phyloP scores from a whole-genome alignment of 2,329 filamentous ascomycete genomes.

The Alternaria rosae region DNA sequence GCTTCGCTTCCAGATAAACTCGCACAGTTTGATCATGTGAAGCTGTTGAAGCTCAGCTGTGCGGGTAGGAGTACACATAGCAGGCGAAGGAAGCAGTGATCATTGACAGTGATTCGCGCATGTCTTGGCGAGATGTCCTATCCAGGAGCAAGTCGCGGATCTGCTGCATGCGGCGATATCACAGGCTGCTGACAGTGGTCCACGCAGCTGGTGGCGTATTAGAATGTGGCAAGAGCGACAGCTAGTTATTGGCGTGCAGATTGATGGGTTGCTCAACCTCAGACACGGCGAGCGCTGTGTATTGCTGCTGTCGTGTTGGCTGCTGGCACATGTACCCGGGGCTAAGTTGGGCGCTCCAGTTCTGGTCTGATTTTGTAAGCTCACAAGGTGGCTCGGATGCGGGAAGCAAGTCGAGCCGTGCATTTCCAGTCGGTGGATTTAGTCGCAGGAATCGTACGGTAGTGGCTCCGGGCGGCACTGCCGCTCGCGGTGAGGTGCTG shows the following conservation, averaged over 20 bases:
- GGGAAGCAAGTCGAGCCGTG: slow-evolving; percentile 26
- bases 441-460: slow-evolving; percentile 2
- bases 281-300: slow-evolving; percentile 16
- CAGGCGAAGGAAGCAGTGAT: slow-evolving; percentile 5
- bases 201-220: neutral
- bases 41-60: neutral
- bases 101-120: slow-evolving; percentile 8
- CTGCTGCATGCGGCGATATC: slow-evolving; percentile 1
- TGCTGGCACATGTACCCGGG: slow-evolving; percentile 21
- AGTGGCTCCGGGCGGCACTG: slow-evolving; percentile 15
- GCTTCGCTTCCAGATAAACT: slow-evolving; percentile 3
- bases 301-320: slow-evolving; percentile 29
- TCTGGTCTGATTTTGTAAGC: slow-evolving; percentile 14
- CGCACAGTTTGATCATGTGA: neutral
- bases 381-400: slow-evolving; percentile 24
- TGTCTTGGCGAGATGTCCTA: slow-evolving; percentile 30
- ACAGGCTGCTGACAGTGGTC: slow-evolving; percentile 5
- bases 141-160: slow-evolving; percentile 11
- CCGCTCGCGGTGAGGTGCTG: slow-evolving; percentile 15
- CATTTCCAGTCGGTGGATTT: slow-evolving; percentile 7
- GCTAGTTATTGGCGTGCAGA: slow-evolving; percentile 20
- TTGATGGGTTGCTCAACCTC: slow-evolving; percentile 26
- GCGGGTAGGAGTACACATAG: neutral
- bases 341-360: slow-evolving; percentile 9
- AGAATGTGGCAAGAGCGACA: slow-evolving; percentile 22